Percentiles rank a stretch among this genome's conserved stretches.
These are phyloP conservation scores for Thermochaetoides thermophila DNA, from an alignment of 495 filamentous ascomycete species.

Conservation along the genomic window DNA sequence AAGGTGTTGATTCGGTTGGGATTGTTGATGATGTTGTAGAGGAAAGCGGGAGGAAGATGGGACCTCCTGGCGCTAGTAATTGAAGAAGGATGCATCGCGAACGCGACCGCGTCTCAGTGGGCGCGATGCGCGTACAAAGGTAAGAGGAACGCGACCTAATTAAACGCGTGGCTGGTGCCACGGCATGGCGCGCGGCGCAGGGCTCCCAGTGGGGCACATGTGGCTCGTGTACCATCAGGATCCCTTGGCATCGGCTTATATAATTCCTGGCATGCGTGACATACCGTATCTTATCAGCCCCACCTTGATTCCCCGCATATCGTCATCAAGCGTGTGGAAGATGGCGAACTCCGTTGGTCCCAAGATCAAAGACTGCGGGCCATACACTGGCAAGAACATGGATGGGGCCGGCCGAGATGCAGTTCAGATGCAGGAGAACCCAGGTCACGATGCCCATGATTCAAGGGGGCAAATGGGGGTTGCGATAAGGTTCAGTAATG, in stretches of 20 bases:
- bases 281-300: too few species aligned
- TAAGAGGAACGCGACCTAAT: conserved; percentile 16
- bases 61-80: conserved; percentile 6
- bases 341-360: conserved; percentile 26
- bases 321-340: conserved; percentile 15
- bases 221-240: too few species aligned
- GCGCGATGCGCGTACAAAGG: conserved; percentile 5
- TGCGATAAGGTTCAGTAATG: too few species aligned
- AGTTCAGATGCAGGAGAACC: too few species aligned
- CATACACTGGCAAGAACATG: too few species aligned
- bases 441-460: too few species aligned
- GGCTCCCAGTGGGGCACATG: background rate
- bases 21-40: background rate
- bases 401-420: too few species aligned
- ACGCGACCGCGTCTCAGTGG: conserved; percentile 16
- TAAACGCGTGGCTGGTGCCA: conserved; percentile 7
- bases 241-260: too few species aligned
- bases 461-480: too few species aligned
- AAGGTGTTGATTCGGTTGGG: too few species aligned
- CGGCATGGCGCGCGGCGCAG: conserved; percentile 1
- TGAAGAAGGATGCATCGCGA: conserved; percentile 3
- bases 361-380: background rate
- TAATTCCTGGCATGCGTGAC: too few species aligned
- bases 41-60: conserved; percentile 3
- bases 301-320: conserved; percentile 5